Conservation (phyloP, 1,284 basidiomycete species). For the Rugosomyces carneus region DNA sequence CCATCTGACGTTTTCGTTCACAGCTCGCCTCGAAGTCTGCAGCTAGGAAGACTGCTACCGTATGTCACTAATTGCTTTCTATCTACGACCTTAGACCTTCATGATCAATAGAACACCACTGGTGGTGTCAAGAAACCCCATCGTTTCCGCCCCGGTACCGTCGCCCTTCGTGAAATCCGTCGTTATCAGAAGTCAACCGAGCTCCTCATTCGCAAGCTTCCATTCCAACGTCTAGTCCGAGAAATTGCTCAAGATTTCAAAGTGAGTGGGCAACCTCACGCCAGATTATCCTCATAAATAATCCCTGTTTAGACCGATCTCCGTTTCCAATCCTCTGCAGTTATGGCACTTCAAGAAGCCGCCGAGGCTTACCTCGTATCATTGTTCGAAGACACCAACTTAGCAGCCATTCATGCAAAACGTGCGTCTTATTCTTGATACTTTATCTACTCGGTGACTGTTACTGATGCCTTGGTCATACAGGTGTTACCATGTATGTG, state of each 20-base stretch:
- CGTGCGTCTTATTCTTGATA: slow-evolving; percentile 12
- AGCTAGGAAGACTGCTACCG: slow-evolving; percentile 14
- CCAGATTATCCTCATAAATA: too few species aligned
- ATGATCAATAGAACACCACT: slow-evolving; percentile 7
- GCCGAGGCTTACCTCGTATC: slow-evolving; percentile 16
- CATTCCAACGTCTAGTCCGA: slow-evolving; percentile 89
- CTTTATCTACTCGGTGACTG: not conserved
- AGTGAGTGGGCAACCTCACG: slow-evolving; percentile 53
- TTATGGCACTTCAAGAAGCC: slow-evolving; percentile 16
- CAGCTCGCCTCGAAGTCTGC: slow-evolving; percentile 17
- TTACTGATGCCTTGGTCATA: not conserved
- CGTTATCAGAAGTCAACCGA: slow-evolving; percentile 96
- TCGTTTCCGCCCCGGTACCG: slow-evolving; percentile 95
- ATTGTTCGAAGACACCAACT: slow-evolving; percentile 15
- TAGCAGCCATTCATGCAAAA: slow-evolving; percentile 20
- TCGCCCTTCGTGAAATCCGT: slow-evolving; percentile 95
- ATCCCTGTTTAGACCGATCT: slow-evolving; percentile 69
- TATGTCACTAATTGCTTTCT: not conserved
- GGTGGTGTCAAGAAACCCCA: slow-evolving; percentile 93
- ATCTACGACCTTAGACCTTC: not conserved
- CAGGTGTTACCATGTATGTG: slow-evolving; percentile 20
- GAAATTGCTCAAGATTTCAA: slow-evolving; percentile 94
- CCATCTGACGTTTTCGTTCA: not conserved
- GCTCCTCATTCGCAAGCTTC: slow-evolving; percentile 83
- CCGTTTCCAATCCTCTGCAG: slow-evolving; percentile 73